Conservation (phyloP, 306 rosid genomes). For the Vigna trinervia region DNA sequence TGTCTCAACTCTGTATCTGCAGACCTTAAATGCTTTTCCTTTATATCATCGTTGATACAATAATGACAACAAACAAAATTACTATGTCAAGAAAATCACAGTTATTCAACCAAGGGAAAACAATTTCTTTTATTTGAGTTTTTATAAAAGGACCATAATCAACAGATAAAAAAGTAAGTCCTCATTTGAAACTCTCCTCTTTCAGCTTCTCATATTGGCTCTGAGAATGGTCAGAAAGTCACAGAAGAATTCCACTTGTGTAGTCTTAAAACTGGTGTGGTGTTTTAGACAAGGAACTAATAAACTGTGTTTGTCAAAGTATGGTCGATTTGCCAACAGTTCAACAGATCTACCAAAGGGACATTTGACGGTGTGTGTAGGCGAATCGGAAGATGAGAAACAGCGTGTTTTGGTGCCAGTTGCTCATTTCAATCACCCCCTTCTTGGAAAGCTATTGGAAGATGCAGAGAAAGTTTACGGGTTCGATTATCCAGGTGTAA, state of each 20-base stretch:
- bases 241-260: neutral
- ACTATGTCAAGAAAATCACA: neutral
- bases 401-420: constrained; percentile 1
- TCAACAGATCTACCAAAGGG: constrained; percentile 30
- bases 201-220: too few species aligned
- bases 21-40: neutral
- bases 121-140: too few species aligned
- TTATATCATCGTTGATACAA: neutral
- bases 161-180: neutral
- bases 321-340: neutral
- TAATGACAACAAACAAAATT: neutral
- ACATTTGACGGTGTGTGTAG: constrained; percentile 12
- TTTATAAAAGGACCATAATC: neutral
- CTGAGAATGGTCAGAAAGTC: neutral
- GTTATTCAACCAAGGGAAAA: too few species aligned
- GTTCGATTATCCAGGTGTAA: constrained; percentile 3
- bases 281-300: constrained; percentile 6
- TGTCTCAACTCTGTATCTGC: neutral
- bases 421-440: constrained; percentile 19
- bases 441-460: constrained; percentile 15
- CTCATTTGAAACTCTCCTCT: neutral
- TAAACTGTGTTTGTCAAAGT: neutral
- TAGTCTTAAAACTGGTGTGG: constrained; percentile 6
- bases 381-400: constrained; percentile 24
- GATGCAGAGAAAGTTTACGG: constrained; percentile 22